These are phyloP conservation scores for Starmerella riodocensis DNA, from an alignment of 805 yeast species.

Conservation along the genomic window DNA sequence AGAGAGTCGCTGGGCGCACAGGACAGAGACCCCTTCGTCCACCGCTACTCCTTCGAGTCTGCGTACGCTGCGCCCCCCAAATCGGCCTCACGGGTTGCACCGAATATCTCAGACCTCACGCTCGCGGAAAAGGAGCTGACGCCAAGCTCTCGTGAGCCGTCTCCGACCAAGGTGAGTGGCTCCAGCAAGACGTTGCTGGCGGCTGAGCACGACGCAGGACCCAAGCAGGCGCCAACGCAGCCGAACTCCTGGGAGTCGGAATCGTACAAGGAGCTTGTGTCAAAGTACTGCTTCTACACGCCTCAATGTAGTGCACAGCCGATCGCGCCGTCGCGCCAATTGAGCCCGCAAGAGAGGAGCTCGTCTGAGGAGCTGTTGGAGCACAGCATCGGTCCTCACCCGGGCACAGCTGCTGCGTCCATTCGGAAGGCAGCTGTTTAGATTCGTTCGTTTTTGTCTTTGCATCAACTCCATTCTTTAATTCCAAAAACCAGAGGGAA, in stretches of 20 bases:
- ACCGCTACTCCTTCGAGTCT: constrained; percentile 26
- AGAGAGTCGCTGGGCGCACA: neutral
- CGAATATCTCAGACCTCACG: neutral
- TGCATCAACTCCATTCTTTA: no score
- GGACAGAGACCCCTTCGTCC: constrained; percentile 14
- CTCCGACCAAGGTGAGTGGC: no score
- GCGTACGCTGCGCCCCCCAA: constrained; percentile 19
- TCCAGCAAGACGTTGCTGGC: no score
- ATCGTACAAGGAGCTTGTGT: constrained; percentile 29
- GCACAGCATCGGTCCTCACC: no score
- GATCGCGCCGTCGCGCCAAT: no score
- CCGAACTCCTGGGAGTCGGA: constrained; percentile 24
- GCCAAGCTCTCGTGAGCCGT: neutral
- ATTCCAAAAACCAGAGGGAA: no score
- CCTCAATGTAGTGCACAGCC: no score
- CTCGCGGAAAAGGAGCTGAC: neutral
- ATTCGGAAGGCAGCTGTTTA: no score
- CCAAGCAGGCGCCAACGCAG: neutral
- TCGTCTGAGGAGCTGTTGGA: no score
- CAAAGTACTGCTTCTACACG: constrained; percentile 32
- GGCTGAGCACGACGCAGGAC: neutral
- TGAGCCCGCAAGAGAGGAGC: no score
- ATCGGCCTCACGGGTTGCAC: neutral
- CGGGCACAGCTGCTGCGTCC: no score
- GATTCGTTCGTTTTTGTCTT: no score